Percentiles rank a stretch among this genome's conserved stretches.
Evolutionary conservation across 306 rosid genomes (phyloP).

Genomic region (Potentilla sterilis): DNA sequence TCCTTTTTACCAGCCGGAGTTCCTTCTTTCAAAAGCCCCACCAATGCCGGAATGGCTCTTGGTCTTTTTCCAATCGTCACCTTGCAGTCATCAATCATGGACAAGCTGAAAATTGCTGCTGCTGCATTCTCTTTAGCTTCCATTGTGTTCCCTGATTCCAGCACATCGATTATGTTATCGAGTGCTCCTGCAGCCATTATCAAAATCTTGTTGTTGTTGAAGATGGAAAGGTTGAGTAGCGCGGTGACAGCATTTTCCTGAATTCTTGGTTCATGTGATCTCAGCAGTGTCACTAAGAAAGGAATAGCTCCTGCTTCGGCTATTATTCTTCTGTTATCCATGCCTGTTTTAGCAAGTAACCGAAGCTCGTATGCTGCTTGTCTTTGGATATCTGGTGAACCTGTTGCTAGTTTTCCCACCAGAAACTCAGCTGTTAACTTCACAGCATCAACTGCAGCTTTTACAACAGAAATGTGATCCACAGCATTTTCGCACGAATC

Average conservation of each 20-base stretch:
- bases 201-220: slow-evolving; percentile 72
- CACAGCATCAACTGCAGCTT: slow-evolving; percentile 71
- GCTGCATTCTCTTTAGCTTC: slow-evolving; percentile 95
- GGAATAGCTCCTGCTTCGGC: slow-evolving; percentile 97
- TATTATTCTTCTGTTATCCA: slow-evolving; percentile 69
- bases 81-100: slow-evolving; percentile 74
- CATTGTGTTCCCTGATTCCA: slow-evolving; percentile 75
- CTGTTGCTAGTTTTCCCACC: slow-evolving; percentile 93
- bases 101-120: slow-evolving; percentile 70
- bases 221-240: slow-evolving; percentile 78
- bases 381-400: slow-evolving; percentile 73
- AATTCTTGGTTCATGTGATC: slow-evolving; percentile 69
- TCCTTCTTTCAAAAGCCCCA: slow-evolving; percentile 78
- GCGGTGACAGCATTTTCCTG: slow-evolving; percentile 90
- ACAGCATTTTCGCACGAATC: slow-evolving; percentile 34
- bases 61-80: slow-evolving; percentile 59
- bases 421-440: slow-evolving; percentile 92
- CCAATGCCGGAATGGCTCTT: slow-evolving; percentile 69
- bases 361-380: slow-evolving; percentile 92
- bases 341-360: slow-evolving; percentile 74
- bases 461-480: slow-evolving; percentile 66
- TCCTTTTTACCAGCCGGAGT: slow-evolving; percentile 73
- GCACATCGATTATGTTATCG: slow-evolving; percentile 60
- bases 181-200: slow-evolving; percentile 87
- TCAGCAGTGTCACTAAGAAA: slow-evolving; percentile 62